phyloP scores from a whole-genome alignment of 768 basidiomycete species.

The Rhizopogon salebrosus region DNA sequence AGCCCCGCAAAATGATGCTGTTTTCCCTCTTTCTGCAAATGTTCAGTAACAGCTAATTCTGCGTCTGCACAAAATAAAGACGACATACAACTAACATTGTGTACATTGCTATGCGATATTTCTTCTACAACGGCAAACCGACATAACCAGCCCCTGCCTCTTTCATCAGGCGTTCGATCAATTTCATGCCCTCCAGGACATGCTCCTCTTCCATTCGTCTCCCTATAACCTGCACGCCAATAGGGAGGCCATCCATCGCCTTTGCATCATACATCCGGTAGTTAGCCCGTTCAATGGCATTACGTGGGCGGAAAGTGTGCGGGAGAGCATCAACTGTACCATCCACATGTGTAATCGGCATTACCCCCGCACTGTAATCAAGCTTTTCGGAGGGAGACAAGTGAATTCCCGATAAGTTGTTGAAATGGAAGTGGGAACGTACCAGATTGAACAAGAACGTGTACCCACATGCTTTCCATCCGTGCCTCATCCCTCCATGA shows the following conservation, averaged over 20 bases:
- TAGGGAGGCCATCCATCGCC: constrained; percentile 40
- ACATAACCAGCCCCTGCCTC: constrained; percentile 18
- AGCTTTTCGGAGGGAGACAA: constrained; percentile 20
- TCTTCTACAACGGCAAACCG: constrained; percentile 16
- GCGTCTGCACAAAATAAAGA: neutral
- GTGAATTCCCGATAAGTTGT: neutral
- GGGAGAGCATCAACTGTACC: constrained; percentile 25
- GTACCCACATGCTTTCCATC: constrained; percentile 55
- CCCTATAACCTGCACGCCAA: constrained; percentile 40
- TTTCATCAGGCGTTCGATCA: constrained; percentile 28
- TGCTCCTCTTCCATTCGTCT: constrained; percentile 43
- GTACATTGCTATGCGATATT: neutral
- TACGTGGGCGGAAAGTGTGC: constrained; percentile 23
- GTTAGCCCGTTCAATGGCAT: constrained; percentile 32
- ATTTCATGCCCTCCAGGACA: constrained; percentile 40
- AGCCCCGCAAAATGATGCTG: too few relatives aligned
- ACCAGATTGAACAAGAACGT: constrained; percentile 68
- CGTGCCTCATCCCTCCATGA: constrained; percentile 47
- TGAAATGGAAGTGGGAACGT: constrained; percentile 9
- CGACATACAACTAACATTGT: neutral
- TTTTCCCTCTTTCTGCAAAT: neutral
- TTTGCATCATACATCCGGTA: constrained; percentile 37
- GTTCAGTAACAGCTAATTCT: neutral
- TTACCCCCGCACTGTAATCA: constrained; percentile 40
- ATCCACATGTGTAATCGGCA: constrained; percentile 40